Percentiles rank a stretch among this genome's conserved stretches.
These are phyloP conservation scores for Beauveria pseudobassiana DNA, from an alignment of 2,329 filamentous ascomycete species.

Conservation along the genomic window DNA sequence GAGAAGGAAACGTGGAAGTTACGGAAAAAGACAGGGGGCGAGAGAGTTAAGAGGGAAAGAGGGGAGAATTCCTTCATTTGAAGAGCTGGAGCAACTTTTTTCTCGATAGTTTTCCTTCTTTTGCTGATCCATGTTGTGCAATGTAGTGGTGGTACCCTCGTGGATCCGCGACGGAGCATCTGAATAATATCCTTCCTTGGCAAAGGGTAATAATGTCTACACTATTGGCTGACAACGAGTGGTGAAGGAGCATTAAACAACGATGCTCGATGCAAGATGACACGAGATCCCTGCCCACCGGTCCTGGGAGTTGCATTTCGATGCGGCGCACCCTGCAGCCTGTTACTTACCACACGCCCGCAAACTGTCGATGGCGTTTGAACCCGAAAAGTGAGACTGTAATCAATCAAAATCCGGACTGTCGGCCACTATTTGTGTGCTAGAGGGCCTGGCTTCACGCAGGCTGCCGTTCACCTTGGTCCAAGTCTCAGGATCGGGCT, in stretches of 20 bases:
- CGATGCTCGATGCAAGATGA: background rate
- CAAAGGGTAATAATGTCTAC: background rate
- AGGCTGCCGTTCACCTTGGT: background rate
- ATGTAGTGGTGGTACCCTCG: background rate
- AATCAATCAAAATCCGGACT: no score
- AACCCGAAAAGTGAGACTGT: background rate
- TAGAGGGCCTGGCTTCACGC: background rate
- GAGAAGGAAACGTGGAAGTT: background rate
- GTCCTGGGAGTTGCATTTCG: background rate
- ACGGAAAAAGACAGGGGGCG: no score
- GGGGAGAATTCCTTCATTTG: no score
- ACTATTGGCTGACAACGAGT: no score
- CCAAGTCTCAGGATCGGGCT: background rate
- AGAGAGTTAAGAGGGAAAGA: no score
- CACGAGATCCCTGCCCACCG: background rate
- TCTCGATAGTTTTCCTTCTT: background rate
- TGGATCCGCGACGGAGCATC: background rate
- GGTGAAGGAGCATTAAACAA: background rate
- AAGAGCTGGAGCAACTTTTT: no score
- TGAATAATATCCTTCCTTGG: background rate
- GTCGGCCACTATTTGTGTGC: background rate
- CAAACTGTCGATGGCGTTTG: background rate
- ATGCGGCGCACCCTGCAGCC: background rate
- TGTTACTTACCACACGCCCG: background rate
- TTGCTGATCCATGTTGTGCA: background rate